Percentiles rank a stretch among this genome's conserved stretches.
These are phyloP conservation scores for Hericium alpestre DNA, from an alignment of 768 basidiomycete species.

Conservation along the genomic window DNA sequence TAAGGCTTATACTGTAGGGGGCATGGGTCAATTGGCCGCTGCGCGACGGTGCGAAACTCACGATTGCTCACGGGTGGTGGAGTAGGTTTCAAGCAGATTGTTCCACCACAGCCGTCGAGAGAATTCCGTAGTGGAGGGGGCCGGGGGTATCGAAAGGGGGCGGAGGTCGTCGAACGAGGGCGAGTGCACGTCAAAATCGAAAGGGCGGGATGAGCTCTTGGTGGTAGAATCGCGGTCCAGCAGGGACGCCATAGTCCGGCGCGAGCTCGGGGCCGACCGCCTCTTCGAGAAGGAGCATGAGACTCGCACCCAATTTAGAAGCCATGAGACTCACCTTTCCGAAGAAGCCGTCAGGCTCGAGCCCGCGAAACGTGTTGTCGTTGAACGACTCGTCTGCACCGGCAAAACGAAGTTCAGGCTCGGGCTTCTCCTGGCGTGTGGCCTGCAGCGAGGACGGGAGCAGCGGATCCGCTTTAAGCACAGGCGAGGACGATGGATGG, in stretches of 20 bases:
- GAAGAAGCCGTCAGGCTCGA: not conserved
- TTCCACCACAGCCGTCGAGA: slow-evolving; percentile 37
- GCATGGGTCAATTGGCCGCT: not conserved
- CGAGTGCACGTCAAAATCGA: slow-evolving; percentile 12
- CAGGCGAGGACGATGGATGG: not conserved
- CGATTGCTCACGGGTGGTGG: slow-evolving; percentile 32
- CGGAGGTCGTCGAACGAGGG: slow-evolving; percentile 6
- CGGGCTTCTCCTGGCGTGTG: slow-evolving; percentile 1
- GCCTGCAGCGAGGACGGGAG: slow-evolving; percentile 3
- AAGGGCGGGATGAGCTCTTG: slow-evolving; percentile 19
- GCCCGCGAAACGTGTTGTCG: not conserved
- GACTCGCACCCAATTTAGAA: not conserved
- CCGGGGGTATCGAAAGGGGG: not conserved
- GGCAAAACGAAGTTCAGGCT: not conserved
- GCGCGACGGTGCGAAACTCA: slow-evolving; percentile 16
- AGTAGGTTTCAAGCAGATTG: slow-evolving; percentile 32
- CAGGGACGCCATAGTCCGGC: slow-evolving; percentile 8
- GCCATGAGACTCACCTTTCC: not conserved
- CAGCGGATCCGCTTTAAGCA: slow-evolving; percentile 1
- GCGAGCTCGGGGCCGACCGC: slow-evolving; percentile 2
- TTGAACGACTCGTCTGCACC: not conserved
- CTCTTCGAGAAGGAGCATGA: slow-evolving; percentile 6
- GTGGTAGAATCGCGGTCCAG: slow-evolving; percentile 11
- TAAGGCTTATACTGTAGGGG: slow-evolving; percentile 34
- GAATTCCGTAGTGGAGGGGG: slow-evolving; percentile 18